Base-by-base conservation (phyloP, 1,284 basidiomycete genomes). In the Volvariella volvacea region DNA sequence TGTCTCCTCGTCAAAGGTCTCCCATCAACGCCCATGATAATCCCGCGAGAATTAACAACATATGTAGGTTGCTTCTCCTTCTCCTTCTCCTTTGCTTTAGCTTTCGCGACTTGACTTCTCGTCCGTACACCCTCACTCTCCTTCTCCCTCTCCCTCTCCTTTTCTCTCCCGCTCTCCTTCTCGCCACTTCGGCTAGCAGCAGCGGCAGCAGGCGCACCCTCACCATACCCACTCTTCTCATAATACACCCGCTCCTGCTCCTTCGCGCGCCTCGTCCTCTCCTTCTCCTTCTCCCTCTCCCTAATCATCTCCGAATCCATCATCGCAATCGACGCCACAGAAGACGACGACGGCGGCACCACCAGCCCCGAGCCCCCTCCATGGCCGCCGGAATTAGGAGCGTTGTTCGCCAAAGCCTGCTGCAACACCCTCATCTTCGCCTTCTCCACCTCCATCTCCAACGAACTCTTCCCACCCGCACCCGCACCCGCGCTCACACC, bases 1-100 rank as follows among this genome's bases (percentile, higher is more conserved):
- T 89, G 75, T 33, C 84, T 65, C 37, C 78, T 65, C 10, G 85
- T 88, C 41, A 88, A 50, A 2, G 58, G 55, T 38, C 56, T 61
- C 44, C 55, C 61, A 17, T 44, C 47, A 28, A 28, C 12, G 6
- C 25, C 25, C 25, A 28, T 48, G 37, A 43, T 42, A 21, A 25
- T 36, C 6, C 34, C 34, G n/a, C 34, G 6, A 7, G 4, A 6
- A 15, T n/a, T n/a, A 6, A 28, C 12, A 12, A 28, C 12, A 28
- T 28, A 28, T 12, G 25, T 28, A 6, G 25, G 25, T 31, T 31
- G 9, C 34, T 36, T 36, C n/a, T 20, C 34, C 19, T 36, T 15
- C n/a, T 16, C 34, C n/a, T 36, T 36, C 34, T 36, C 34, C 34
- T 36, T 36, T n/a, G n/a, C 34, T 20, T 36, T 36, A 15, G 34